Conservation (phyloP, 306 rosid species). For the Bauhinia variegata region DNA sequence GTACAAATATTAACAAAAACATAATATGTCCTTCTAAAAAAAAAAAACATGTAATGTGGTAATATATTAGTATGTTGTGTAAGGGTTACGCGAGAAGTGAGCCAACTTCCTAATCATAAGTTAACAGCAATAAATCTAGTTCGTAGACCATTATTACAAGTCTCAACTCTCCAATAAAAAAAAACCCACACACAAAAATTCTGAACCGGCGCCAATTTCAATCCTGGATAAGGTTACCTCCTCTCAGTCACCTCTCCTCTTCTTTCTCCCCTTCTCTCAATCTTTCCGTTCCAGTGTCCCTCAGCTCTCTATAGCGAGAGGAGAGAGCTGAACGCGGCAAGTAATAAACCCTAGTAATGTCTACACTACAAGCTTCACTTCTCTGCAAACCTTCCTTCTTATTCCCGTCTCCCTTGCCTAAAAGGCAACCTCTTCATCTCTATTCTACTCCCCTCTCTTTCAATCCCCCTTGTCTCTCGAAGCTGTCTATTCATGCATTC, state of each 20-base stretch:
- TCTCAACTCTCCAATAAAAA: no score
- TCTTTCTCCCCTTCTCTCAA: slow-evolving; percentile 16
- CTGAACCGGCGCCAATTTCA: slow-evolving; percentile 64
- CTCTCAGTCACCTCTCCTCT: not conserved
- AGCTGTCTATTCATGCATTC: slow-evolving; percentile 10
- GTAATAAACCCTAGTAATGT: slow-evolving; percentile 50
- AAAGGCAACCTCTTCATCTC: slow-evolving; percentile 34
- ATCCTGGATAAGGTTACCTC: slow-evolving; percentile 47
- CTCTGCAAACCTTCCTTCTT: slow-evolving; percentile 58
- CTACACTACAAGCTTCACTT: slow-evolving; percentile 82
- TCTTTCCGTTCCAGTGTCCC: not conserved
- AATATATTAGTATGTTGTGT: no score
- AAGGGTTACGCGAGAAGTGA: no score
- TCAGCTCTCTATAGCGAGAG: not conserved
- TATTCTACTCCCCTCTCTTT: slow-evolving; percentile 12
- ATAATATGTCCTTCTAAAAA: no score
- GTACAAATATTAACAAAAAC: no score
- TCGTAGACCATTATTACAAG: no score
- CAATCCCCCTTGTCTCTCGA: slow-evolving; percentile 5
- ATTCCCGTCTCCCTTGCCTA: slow-evolving; percentile 44
- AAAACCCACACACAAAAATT: not conserved
- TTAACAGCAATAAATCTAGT: no score
- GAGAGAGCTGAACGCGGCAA: not conserved
- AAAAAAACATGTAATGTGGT: no score
- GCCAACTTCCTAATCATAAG: no score